Conservation (phyloP, 1,139 yeast species). For the Suhomyces terraborum region DNA sequence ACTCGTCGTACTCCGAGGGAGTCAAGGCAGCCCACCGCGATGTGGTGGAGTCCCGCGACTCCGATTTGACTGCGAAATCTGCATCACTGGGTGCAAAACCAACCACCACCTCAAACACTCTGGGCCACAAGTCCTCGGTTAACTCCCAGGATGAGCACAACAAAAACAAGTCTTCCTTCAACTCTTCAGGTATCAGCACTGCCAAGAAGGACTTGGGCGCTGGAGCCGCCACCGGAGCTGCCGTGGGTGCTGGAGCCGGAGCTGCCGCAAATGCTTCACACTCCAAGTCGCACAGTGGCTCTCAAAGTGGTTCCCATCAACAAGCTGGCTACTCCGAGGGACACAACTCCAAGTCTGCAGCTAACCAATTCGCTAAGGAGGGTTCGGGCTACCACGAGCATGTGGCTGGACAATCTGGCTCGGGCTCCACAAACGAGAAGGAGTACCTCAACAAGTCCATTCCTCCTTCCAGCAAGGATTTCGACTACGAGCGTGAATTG, state of each 20-base stretch:
- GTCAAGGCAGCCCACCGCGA: slow-evolving; percentile 19
- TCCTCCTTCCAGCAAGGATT: slow-evolving; percentile 22
- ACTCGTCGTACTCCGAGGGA: slow-evolving; percentile 22
- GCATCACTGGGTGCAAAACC: slow-evolving; percentile 3
- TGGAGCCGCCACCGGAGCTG: slow-evolving; percentile 6
- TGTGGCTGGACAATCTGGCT: not conserved
- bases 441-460: slow-evolving; percentile 13
- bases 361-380: slow-evolving; percentile 6
- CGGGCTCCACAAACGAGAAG: too few relatives aligned
- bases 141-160: slow-evolving; percentile 31
- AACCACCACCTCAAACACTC: too few relatives aligned
- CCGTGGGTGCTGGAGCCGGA: slow-evolving; percentile 14
- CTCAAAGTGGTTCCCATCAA: too few relatives aligned
- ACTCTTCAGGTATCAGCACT: slow-evolving; percentile 27
- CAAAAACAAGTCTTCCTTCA: slow-evolving; percentile 35
- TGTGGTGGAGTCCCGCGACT: slow-evolving; percentile 6
- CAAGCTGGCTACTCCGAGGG: too few relatives aligned
- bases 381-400: slow-evolving; percentile 1
- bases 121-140: slow-evolving; percentile 4
- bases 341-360: slow-evolving; percentile 1
- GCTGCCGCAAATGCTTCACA: slow-evolving; percentile 12
- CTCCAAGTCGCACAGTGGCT: not conserved
- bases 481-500: slow-evolving; percentile 28
- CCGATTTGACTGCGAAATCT: slow-evolving; percentile 10
- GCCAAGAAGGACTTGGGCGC: slow-evolving; percentile 17